Evolutionary conservation across 306 rosid genomes (phyloP), one percentile per base, ranked within the genome.

Genomic region (Trifolium pratense): DNA sequence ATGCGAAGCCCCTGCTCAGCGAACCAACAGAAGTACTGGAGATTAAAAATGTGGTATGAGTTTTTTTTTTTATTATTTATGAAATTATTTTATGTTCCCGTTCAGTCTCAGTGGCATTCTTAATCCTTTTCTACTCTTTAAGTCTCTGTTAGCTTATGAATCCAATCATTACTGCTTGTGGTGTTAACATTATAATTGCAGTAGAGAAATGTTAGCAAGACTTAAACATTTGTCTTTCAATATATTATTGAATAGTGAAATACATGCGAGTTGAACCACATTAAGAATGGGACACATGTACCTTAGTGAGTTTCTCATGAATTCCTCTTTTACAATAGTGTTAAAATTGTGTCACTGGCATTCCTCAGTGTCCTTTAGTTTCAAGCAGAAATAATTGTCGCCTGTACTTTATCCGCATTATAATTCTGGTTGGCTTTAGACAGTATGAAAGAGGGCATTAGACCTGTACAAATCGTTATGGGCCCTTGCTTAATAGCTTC

Each of bases 21-120:
- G 84, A 79, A 80, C 87, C 99, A 5, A 88, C 96, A 12, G 76
- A 79, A 75, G 88, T 94, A 70, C 70, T 94, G 45, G 88, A 87
- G 87, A 87, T 94, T 61, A 88, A 85, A 77, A 83, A 89, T 79
- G 90, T 94, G 99, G 99, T 94, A 91, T 34, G 83, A 4, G 8
- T 10, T 66, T 13, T 65, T 10, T 66, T 13, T 65, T 59, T 66
- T 12, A 17, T 57, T 37, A 14, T 52, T 32, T 21, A 12, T n/a
- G 29, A 15, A 56, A 51, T 43, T 66, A 20, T 32, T 42, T 71
- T 20, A 31, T 78, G 17, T 62, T 52, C 64, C 59, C 5, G 21
- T 65, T 76, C 45, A 3, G 15, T 55, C 74, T 34, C 64, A 20
- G 68, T 59, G 18, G 65, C 4, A 17, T 9, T 65, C 49, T 43